Conservation (phyloP, 345 rosid genomes). For the Nasturtium officinale region DNA sequence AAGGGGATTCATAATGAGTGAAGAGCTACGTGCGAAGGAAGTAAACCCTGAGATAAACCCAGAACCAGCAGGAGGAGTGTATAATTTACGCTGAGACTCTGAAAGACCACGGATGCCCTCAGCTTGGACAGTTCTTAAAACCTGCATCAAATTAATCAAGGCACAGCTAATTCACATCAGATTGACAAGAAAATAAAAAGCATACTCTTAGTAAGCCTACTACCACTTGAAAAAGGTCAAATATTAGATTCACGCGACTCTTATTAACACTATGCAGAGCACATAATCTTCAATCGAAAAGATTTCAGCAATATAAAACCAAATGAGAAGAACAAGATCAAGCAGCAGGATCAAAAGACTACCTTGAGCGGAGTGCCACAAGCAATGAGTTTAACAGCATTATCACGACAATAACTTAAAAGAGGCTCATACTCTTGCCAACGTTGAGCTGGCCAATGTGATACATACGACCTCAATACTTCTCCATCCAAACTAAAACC, state of each 20-base stretch:
- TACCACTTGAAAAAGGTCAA: background rate
- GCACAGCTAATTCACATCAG: background rate
- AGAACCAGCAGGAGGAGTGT: slow-evolving; percentile 88
- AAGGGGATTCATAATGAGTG: slow-evolving; percentile 52
- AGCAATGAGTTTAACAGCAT: slow-evolving; percentile 70
- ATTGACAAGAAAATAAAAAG: background rate
- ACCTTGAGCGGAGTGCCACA: slow-evolving; percentile 93
- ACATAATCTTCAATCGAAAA: slow-evolving; percentile 7
- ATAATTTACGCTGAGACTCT: slow-evolving; percentile 65
- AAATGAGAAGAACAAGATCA: background rate
- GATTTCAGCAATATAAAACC: background rate
- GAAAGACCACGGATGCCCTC: slow-evolving; percentile 90
- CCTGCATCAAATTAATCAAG: slow-evolving; percentile 46
- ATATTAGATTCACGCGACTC: slow-evolving; percentile 1
- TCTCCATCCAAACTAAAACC: slow-evolving; percentile 77
- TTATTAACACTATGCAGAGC: background rate
- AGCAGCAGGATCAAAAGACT: background rate
- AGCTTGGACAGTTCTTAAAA: slow-evolving; percentile 84
- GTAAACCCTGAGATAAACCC: slow-evolving; percentile 87
- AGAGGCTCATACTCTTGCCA: slow-evolving; percentile 95
- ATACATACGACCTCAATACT: slow-evolving; percentile 55
- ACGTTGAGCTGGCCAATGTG: slow-evolving; percentile 70
- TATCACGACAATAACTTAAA: slow-evolving; percentile 73
- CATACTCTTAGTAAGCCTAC: background rate
- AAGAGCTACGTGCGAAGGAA: slow-evolving; percentile 65